phyloP scores from a whole-genome alignment of 345 rosid genomes.

The Brassica nigra region DNA sequence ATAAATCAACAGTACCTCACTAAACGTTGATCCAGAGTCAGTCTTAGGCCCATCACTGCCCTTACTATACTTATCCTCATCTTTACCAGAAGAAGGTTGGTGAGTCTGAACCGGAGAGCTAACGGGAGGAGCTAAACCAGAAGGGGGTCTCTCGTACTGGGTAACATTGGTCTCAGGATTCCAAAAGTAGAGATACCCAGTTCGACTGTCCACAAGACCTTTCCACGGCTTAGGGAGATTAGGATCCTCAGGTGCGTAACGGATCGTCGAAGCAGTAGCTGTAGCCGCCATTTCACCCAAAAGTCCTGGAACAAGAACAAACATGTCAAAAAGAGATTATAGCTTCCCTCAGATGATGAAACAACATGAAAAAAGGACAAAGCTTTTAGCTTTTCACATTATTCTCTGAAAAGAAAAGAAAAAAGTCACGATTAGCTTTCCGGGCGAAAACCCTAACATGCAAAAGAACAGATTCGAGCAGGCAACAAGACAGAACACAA shows the following conservation, averaged over 20 bases:
- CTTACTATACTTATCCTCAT: slow-evolving; percentile 54
- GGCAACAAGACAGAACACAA: slow-evolving; percentile 2
- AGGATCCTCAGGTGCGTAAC: slow-evolving; percentile 93
- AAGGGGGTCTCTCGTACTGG: slow-evolving; percentile 83
- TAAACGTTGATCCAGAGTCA: slow-evolving; percentile 51
- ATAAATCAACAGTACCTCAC: slow-evolving; percentile 49
- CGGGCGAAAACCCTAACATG: slow-evolving; percentile 36
- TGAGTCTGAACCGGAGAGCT: slow-evolving; percentile 69
- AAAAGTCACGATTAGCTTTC: neutral
- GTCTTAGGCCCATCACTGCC: slow-evolving; percentile 45
- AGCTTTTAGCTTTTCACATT: neutral
- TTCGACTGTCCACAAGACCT: slow-evolving; percentile 89
- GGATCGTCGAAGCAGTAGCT: slow-evolving; percentile 59
- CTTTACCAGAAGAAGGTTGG: slow-evolving; percentile 54
- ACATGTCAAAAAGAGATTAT: neutral
- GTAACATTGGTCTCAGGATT: slow-evolving; percentile 95
- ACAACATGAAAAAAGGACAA: neutral
- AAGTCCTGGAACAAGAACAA: neutral
- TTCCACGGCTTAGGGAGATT: slow-evolving; percentile 97
- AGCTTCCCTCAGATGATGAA: neutral
- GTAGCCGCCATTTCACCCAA: slow-evolving; percentile 64
- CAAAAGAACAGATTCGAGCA: slow-evolving; percentile 20
- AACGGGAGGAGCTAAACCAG: slow-evolving; percentile 29
- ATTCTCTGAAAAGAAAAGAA: too few relatives aligned
- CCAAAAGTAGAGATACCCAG: slow-evolving; percentile 96